Conservation (phyloP, 2,329 filamentous ascomycete genomes). For the Magnaporthales sp. region DNA sequence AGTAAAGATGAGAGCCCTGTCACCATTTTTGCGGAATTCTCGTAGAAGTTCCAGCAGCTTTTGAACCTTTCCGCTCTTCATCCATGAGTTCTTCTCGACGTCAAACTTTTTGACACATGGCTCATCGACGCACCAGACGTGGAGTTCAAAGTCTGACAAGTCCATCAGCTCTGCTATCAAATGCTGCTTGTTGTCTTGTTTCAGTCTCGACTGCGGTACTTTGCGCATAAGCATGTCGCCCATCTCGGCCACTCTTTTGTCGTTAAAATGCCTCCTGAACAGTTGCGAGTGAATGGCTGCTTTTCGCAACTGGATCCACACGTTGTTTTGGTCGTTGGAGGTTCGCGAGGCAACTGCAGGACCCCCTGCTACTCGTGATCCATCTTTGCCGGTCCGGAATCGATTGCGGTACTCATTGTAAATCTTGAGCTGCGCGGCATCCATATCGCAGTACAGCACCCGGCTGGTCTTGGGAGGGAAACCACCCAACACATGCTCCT, state of each 20-base stretch:
- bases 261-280: slow-evolving; percentile 72
- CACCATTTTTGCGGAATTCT: slow-evolving; percentile 68
- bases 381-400: slow-evolving; percentile 54
- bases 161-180: slow-evolving; percentile 46
- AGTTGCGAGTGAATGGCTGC: slow-evolving; percentile 87
- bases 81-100: slow-evolving; percentile 39
- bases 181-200: slow-evolving; percentile 41
- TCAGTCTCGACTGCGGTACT: slow-evolving; percentile 45
- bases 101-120: slow-evolving; percentile 45
- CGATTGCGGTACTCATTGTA: slow-evolving; percentile 60
- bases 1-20: slow-evolving; percentile 83
- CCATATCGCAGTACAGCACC: slow-evolving; percentile 76
- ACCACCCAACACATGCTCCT: slow-evolving; percentile 80
- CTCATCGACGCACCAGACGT: slow-evolving; percentile 56
- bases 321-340: slow-evolving; percentile 53
- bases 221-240: slow-evolving; percentile 66
- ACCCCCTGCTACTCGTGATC: slow-evolving; percentile 29
- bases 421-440: slow-evolving; percentile 59
- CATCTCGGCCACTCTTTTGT: slow-evolving; percentile 64
- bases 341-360: slow-evolving; percentile 20
- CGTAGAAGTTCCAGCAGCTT: slow-evolving; percentile 68
- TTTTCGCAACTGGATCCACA: slow-evolving; percentile 86
- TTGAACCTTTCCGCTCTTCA: slow-evolving; percentile 73
- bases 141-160: slow-evolving; percentile 57
- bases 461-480: slow-evolving; percentile 72